Base-by-base conservation (phyloP, 441 rosid species). In the Sinapis alba region DNA sequence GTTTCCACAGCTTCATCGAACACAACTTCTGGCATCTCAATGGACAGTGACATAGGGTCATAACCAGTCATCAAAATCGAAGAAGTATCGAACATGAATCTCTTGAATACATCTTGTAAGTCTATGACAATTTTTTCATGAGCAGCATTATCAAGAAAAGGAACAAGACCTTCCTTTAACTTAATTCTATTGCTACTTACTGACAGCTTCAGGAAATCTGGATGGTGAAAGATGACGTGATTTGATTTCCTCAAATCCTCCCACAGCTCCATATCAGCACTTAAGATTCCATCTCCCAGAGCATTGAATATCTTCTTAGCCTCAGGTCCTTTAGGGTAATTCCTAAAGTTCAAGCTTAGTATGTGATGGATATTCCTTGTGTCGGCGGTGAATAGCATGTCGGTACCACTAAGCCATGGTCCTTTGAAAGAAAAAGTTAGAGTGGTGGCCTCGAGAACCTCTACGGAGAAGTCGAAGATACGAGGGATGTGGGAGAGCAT, bases 251-350 rank as follows among this genome's bases (percentile, higher is more conserved):
- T 81, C 7, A 83, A 87, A 26, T 78, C 79, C 60, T 62, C 78
- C 90, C 89, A 85, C 1, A 64, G 51, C 38, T 82, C 77, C 0
- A 74, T 58, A 32, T 84, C 88, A 5, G 27, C 66, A 16, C 71
- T 80, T 72, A 85, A 20, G 68, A 88, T 86, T 2, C 85, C 87
- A 18, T 78, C 83, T 11, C 91, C 89, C 12, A 88, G 66, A 58
- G 78, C 53, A 73, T 85, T 88, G 3, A 85, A 79, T 4, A 83
- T 80, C 18, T 77, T 64, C 45, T 73, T 73, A 81, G 83, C 85
- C 10, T 84, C 81, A 18, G 79, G 50, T 6, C 90, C 89, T 77
- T 81, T 88, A 7, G 84, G 81, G 51, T 68, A 82, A 34, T 88
- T 84, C 1, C 23, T 9, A 57, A 74, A 79, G 70, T 85, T 76